phyloP scores from a whole-genome alignment of 495 filamentous ascomycete genomes.

The Penicillium crystallinum region DNA sequence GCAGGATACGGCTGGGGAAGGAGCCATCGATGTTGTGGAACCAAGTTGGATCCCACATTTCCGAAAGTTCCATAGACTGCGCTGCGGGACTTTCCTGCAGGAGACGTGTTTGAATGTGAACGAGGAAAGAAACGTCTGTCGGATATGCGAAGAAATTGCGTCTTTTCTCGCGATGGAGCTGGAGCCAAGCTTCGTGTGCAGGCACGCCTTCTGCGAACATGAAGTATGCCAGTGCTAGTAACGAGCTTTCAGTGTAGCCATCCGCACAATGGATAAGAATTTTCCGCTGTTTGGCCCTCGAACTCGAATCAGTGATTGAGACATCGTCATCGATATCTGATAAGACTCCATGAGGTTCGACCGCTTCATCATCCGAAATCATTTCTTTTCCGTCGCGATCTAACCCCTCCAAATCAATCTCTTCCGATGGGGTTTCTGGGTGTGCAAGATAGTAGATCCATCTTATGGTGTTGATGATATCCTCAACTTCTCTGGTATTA shows the following conservation, averaged over 20 bases:
- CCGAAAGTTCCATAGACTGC: constrained; percentile 19
- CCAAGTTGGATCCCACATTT: constrained; percentile 66
- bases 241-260: constrained; percentile 90
- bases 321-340: constrained; percentile 57
- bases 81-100: constrained; percentile 48
- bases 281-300: constrained; percentile 45
- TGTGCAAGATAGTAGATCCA: constrained; percentile 84
- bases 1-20: constrained; percentile 77
- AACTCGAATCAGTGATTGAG: constrained; percentile 35
- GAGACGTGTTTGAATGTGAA: constrained; percentile 67
- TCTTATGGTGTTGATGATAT: constrained; percentile 75
- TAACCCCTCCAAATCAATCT: constrained; percentile 47
- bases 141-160: constrained; percentile 97
- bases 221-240: constrained; percentile 82
- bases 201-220: constrained; percentile 83
- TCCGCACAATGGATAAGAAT: constrained; percentile 90
- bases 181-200: constrained; percentile 78
- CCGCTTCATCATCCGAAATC: constrained; percentile 28
- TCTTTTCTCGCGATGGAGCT: constrained; percentile 70
- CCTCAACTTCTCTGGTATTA: constrained; percentile 72
- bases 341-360: constrained; percentile 30
- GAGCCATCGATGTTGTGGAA: constrained; percentile 81
- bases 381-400: constrained; percentile 49
- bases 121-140: constrained; percentile 76
- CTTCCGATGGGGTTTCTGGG: constrained; percentile 37